Percentiles rank a stretch among this genome's conserved stretches.
phyloP scores from a whole-genome alignment of 2,329 filamentous ascomycete genomes.

The Tolypocladium pustulatum region DNA sequence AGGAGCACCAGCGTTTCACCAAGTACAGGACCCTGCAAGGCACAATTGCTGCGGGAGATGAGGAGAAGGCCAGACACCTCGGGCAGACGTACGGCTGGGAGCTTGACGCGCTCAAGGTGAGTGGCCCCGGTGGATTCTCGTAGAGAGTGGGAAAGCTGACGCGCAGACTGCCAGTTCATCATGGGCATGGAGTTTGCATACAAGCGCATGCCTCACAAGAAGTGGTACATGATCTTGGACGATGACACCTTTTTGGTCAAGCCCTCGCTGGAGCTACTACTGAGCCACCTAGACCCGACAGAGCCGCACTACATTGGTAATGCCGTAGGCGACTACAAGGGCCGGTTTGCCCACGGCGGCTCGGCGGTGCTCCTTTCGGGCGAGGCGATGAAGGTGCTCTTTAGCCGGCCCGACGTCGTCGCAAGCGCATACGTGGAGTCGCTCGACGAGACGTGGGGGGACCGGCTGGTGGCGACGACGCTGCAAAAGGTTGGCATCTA shows the following conservation, averaged over 20 bases:
- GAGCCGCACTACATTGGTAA: constrained; percentile 43
- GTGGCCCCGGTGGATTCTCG: background rate
- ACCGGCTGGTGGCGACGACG: constrained; percentile 41
- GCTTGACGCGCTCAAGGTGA: constrained; percentile 38
- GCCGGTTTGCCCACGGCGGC: constrained; percentile 46
- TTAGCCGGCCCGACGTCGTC: constrained; percentile 30
- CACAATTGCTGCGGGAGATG: constrained; percentile 26
- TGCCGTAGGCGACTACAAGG: constrained; percentile 44
- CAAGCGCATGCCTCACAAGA: constrained; percentile 39
- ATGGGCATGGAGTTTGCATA: constrained; percentile 43
- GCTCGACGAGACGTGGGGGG: constrained; percentile 41
- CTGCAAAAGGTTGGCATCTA: constrained; percentile 43
- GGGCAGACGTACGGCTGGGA: constrained; percentile 35
- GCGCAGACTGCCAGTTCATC: constrained; percentile 31
- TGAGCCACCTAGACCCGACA: constrained; percentile 36
- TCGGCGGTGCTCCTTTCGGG: constrained; percentile 43
- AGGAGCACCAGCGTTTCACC: constrained; percentile 22
- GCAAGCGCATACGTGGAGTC: constrained; percentile 34
- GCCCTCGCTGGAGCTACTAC: constrained; percentile 34
- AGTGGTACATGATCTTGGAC: constrained; percentile 49
- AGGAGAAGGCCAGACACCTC: constrained; percentile 23
- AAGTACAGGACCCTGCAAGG: constrained; percentile 29
- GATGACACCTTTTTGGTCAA: constrained; percentile 47
- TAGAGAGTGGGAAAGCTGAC: background rate
- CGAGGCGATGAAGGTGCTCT: constrained; percentile 35